Evolutionary conservation across 805 yeast species (phyloP).

Genomic region (Ogataea zsoltii): DNA sequence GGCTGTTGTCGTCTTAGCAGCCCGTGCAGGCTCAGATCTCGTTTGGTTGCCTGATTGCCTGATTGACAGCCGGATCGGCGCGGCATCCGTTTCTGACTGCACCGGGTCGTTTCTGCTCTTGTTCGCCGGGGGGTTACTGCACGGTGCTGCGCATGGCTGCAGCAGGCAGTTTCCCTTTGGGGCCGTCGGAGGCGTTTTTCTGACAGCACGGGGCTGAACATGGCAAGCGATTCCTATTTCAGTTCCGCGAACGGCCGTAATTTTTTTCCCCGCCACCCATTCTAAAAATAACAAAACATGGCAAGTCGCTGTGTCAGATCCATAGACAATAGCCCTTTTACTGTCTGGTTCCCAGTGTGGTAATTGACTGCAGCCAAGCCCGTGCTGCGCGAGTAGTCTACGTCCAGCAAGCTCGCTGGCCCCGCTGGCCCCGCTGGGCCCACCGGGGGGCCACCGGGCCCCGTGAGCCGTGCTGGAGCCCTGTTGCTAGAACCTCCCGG

Average conservation of each 20-base stretch:
- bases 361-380: slow-evolving; percentile 1
- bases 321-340: slow-evolving; percentile 1
- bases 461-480: no score
- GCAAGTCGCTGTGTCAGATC: neutral
- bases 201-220: slow-evolving; percentile 5
- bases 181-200: slow-evolving; percentile 2
- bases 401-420: no score
- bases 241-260: slow-evolving; percentile 6
- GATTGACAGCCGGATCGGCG: neutral
- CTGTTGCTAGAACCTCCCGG: no score
- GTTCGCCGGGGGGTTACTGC: neutral
- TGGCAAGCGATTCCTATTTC: slow-evolving; percentile 3
- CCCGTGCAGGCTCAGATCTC: neutral
- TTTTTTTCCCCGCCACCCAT: slow-evolving; percentile 4
- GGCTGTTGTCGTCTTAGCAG: neutral
- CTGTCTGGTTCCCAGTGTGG: neutral
- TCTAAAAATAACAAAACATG: slow-evolving; percentile 3
- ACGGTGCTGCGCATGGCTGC: neutral
- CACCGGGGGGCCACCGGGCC: no score
- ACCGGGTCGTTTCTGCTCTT: neutral
- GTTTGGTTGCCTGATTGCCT: slow-evolving; percentile 1
- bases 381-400: neutral
- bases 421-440: no score
- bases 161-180: neutral
- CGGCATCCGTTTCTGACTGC: neutral